Percentiles rank a stretch among this genome's conserved stretches.
These are phyloP conservation scores for Cyberlindnera bimundalis DNA, from an alignment of 805 yeast genomes.

Conservation along the genomic window DNA sequence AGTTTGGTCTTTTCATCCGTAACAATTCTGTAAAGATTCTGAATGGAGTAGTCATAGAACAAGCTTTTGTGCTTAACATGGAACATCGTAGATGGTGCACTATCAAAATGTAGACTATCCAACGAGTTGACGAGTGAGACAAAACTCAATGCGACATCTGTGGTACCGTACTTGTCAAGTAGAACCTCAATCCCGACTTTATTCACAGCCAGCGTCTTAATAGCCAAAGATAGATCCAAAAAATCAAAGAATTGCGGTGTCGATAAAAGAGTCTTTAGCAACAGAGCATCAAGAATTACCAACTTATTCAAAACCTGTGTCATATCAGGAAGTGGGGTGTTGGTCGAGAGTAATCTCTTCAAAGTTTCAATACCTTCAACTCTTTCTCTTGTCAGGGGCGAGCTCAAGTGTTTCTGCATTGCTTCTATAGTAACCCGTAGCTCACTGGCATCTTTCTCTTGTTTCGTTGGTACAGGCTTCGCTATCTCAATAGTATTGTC, in stretches of 20 bases:
- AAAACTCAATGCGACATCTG: constrained; percentile 17
- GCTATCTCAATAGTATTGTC: constrained; percentile 7
- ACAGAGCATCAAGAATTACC: constrained; percentile 27
- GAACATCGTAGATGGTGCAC: constrained; percentile 27
- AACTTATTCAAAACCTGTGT: constrained; percentile 20
- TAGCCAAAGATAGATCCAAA: constrained; percentile 25
- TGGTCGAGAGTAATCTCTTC: constrained; percentile 3
- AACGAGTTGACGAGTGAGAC: constrained; percentile 18
- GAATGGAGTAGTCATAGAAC: constrained; percentile 19
- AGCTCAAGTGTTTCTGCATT: constrained; percentile 16
- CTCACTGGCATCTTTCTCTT: neutral
- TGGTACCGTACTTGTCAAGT: constrained; percentile 11
- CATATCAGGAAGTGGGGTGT: constrained; percentile 14
- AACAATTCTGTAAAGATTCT: constrained; percentile 21
- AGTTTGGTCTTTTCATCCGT: constrained; percentile 16
- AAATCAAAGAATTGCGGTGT: constrained; percentile 27
- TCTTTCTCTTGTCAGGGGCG: constrained; percentile 26
- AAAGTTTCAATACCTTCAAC: constrained; percentile 22
- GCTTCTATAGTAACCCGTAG: constrained; percentile 1
- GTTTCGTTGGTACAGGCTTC: neutral
- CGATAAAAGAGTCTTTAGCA: constrained; percentile 30
- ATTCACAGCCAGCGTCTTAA: constrained; percentile 33
- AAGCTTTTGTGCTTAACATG: constrained; percentile 23
- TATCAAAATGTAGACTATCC: constrained; percentile 21
- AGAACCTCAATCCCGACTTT: constrained; percentile 23